Base-by-base conservation (phyloP, 768 basidiomycete species). In the Tulasnella sp. region DNA sequence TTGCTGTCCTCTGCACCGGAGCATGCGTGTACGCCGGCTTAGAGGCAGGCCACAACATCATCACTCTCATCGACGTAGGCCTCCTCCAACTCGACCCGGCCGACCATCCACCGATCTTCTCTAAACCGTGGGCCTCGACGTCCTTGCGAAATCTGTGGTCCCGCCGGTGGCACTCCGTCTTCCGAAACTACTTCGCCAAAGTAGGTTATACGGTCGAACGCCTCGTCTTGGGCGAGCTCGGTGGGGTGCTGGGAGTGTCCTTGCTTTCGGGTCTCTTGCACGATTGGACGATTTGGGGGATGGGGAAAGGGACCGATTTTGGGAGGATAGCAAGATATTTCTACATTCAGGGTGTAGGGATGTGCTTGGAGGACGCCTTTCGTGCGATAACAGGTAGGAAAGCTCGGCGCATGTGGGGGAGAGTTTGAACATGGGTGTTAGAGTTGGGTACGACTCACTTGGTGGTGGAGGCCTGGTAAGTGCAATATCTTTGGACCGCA, bases 91-190 rank as follows among this genome's bases (percentile, higher is more conserved):
- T 85, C 89, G 1, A 76, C 81, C 7, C 81, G 6, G 65, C 74
- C 0, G 82, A 83, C 32, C 93, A 91, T 91, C 90, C 91, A 6
- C 92, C 92, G 0, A 79, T 90, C 34, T 83, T 87, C 79, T 88
- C 89, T 69, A 78, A 85, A 63, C 91, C 92, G 0, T 94, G 89
- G 89, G 77, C 76, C 14, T 80, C 89, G 5, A 83, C 87, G 63
- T 92, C 90, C 0, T 81, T 94, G 78, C 88, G 89, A 76, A 80
- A 81, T 32, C 87, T 93, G 74, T 94, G 92, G 92, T 83, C 88
- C 0, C 84, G 82, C 75, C 83, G 86, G 41, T 93, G 92, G 92
- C 92, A 94, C 77, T 90, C 93, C 77, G 77, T 87, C 3, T 82
- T 94, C 40, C 84, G 90, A 11, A 85, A 86, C 75, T 89, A 86